Conservation (phyloP, 108 stramenopile genomes). For the Pseudonitzschia delicatissima region DNA sequence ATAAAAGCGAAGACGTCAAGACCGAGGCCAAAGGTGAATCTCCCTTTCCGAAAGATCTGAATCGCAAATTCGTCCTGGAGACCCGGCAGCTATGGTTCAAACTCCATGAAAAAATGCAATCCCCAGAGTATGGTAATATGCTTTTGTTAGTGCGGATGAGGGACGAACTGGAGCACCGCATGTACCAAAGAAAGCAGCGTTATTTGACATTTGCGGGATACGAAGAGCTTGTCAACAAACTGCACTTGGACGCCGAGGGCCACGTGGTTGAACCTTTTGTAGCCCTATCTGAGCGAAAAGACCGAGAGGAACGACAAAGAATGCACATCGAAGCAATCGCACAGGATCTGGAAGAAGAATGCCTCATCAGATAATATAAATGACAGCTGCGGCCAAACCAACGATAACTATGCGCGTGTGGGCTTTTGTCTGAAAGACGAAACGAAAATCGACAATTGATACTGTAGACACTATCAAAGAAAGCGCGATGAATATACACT, state of each 20-base stretch:
- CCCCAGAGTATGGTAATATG: slow-evolving; percentile 78
- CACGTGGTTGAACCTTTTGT: slow-evolving; percentile 79
- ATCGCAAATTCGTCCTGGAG: slow-evolving; percentile 51
- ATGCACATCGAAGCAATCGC: slow-evolving; percentile 57
- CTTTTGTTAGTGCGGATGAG: slow-evolving; percentile 67
- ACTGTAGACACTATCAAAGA: too few relatives aligned
- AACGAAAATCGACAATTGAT: too few relatives aligned
- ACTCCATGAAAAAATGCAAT: slow-evolving; percentile 63
- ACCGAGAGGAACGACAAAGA: slow-evolving; percentile 62
- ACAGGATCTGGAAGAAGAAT: slow-evolving; percentile 55
- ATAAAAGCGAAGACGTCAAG: slow-evolving; percentile 11
- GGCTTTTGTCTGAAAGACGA: too few relatives aligned
- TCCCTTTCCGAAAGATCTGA: slow-evolving; percentile 28
- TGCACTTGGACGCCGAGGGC: slow-evolving; percentile 75
- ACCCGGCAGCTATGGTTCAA: slow-evolving; percentile 77
- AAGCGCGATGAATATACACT: too few relatives aligned
- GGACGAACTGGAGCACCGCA: slow-evolving; percentile 58
- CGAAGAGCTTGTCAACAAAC: slow-evolving; percentile 69
- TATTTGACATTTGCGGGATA: slow-evolving; percentile 54
- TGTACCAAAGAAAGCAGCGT: slow-evolving; percentile 52
- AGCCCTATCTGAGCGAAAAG: slow-evolving; percentile 49
- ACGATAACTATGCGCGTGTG: too few relatives aligned
- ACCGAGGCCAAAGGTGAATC: slow-evolving; percentile 21
- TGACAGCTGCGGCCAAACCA: too few relatives aligned
- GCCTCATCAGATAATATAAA: not conserved